Conservation (phyloP, 2,329 filamentous ascomycete genomes). For the Penicillium freii region DNA sequence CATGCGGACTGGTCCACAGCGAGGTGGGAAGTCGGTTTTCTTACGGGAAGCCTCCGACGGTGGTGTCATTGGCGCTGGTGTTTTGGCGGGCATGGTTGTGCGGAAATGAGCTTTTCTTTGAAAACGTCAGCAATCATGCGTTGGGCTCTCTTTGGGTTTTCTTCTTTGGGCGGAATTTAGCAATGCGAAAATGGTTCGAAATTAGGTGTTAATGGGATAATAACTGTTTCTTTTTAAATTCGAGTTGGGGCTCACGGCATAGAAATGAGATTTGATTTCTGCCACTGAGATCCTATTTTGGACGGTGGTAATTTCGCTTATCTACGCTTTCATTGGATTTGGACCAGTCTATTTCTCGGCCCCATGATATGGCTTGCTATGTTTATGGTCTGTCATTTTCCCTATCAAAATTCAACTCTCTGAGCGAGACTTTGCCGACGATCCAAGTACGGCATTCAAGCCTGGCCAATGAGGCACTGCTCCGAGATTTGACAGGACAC, state of each 20-base stretch:
- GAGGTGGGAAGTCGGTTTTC: constrained; percentile 51
- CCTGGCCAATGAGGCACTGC: not conserved
- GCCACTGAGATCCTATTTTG: not conserved
- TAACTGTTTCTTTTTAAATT: constrained; percentile 47
- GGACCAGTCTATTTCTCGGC: not conserved
- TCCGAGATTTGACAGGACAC: not conserved
- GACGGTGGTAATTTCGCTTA: not conserved
- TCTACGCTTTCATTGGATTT: not conserved
- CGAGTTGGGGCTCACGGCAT: constrained; percentile 9
- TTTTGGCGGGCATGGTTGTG: constrained; percentile 51
- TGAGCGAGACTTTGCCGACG: not conserved
- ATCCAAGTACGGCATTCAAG: not conserved
- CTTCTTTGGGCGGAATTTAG: constrained; percentile 7
- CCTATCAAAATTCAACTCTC: not conserved
- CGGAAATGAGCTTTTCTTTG: constrained; percentile 17
- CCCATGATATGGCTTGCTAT: not conserved
- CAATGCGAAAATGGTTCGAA: constrained; percentile 11
- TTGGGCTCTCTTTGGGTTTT: not conserved
- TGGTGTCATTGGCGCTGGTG: constrained; percentile 56
- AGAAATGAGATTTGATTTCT: constrained; percentile 17
- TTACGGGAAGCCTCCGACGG: constrained; percentile 54
- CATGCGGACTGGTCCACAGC: constrained; percentile 45
- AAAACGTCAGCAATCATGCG: not conserved
- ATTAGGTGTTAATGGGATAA: constrained; percentile 57
- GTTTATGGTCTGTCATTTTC: not conserved